These are phyloP conservation scores for Zelonia costaricensis DNA, from an alignment of 208 protist genomes.

Conservation along the genomic window DNA sequence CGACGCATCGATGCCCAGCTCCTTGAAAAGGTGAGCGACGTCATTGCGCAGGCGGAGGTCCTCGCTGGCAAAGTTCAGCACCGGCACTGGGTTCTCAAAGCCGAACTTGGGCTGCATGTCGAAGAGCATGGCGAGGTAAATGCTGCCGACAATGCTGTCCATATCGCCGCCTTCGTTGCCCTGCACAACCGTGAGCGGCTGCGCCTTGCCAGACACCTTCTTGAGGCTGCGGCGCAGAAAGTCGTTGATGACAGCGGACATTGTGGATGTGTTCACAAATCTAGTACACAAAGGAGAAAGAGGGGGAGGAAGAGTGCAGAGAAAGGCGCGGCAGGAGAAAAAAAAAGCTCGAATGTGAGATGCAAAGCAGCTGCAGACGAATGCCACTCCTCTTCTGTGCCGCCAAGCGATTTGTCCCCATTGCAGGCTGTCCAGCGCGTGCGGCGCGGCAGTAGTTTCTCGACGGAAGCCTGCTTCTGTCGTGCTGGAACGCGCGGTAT, in stretches of 20 bases:
- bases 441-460: too few relatives aligned
- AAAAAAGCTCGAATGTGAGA: slow-evolving; percentile 4
- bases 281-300: too few relatives aligned
- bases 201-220: slow-evolving; percentile 15
- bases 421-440: too few relatives aligned
- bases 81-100: slow-evolving; percentile 51
- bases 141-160: slow-evolving; percentile 85
- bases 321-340: background rate
- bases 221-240: slow-evolving; percentile 53
- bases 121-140: slow-evolving; percentile 78
- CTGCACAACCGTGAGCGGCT: slow-evolving; percentile 52
- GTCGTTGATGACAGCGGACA: slow-evolving; percentile 62
- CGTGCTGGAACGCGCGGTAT: too few relatives aligned
- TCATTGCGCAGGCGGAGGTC: slow-evolving; percentile 81
- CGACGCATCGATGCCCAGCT: slow-evolving; percentile 40
- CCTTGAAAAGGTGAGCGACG: slow-evolving; percentile 54
- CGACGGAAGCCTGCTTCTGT: too few relatives aligned
- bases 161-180: slow-evolving; percentile 90
- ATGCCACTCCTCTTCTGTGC: background rate
- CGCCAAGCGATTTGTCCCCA: too few relatives aligned
- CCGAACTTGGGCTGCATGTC: slow-evolving; percentile 33
- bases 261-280: too few relatives aligned
- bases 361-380: background rate
- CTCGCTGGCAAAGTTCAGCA: slow-evolving; percentile 74
- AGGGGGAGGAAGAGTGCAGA: too few relatives aligned